A percentile compares a stretch with the other conserved stretches of the same genome.
Conservation (phyloP, 768 basidiomycete genomes). For the Arthromyces matolae region DNA sequence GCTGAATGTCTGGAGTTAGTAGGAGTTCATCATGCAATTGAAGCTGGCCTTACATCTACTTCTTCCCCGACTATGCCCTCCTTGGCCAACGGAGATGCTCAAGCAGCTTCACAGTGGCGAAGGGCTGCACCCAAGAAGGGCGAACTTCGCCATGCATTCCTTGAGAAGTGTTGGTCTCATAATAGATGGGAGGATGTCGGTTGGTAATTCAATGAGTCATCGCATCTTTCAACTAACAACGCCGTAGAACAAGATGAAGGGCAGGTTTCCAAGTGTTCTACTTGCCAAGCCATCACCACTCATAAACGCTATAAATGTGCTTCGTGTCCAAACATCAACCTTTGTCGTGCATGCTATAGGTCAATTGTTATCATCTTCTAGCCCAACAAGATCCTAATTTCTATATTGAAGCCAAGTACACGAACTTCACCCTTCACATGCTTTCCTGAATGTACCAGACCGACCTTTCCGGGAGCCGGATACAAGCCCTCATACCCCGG, state of each 20-base stretch:
- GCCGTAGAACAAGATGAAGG: constrained; percentile 76
- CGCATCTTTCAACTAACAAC: no score
- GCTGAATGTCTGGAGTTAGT: constrained; percentile 71
- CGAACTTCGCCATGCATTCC: constrained; percentile 76
- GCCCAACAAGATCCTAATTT: constrained; percentile 1
- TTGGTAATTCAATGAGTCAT: constrained; percentile 40
- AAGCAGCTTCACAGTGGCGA: constrained; percentile 53
- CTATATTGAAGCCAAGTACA: constrained; percentile 69
- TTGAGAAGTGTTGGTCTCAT: constrained; percentile 83
- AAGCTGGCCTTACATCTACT: constrained; percentile 48
- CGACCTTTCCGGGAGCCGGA: constrained; percentile 39
- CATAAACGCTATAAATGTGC: constrained; percentile 80
- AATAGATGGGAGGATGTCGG: constrained; percentile 88
- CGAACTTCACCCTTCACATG: constrained; percentile 86
- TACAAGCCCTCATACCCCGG: constrained; percentile 28
- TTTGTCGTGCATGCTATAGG: constrained; percentile 86
- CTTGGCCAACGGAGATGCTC: constrained; percentile 52
- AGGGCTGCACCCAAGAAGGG: constrained; percentile 75
- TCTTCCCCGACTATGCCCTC: constrained; percentile 41
- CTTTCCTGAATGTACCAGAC: constrained; percentile 80
- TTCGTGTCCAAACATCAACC: constrained; percentile 72
- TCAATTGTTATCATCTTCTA: constrained; percentile 25
- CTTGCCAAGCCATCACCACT: constrained; percentile 62
- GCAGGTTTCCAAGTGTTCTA: constrained; percentile 66
- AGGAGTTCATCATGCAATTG: constrained; percentile 75